phyloP scores from a whole-genome alignment of 768 basidiomycete species.

The Plicaturopsis crispa region DNA sequence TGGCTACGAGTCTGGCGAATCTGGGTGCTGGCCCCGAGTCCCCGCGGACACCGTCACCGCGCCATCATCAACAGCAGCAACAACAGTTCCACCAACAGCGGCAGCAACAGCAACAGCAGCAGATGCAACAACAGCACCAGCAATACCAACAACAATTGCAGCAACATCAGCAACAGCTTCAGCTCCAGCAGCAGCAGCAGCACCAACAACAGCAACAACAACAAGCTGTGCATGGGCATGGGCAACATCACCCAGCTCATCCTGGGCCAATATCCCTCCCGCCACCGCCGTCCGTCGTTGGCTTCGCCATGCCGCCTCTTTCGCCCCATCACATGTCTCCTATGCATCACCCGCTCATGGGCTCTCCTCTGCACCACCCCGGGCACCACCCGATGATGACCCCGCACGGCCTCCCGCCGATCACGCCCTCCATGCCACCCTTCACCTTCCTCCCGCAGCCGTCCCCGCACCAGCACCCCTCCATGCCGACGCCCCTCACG shows the following conservation, averaged over 20 bases:
- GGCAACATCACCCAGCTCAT: slow-evolving; percentile 38
- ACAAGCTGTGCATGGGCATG: too few species aligned
- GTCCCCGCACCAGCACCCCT: slow-evolving; percentile 11
- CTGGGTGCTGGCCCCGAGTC: too few species aligned
- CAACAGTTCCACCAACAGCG: slow-evolving; percentile 4
- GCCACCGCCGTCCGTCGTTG: slow-evolving; percentile 40
- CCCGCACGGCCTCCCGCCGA: slow-evolving; percentile 80
- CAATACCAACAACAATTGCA: too few species aligned
- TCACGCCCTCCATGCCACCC: slow-evolving; percentile 96
- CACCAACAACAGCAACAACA: slow-evolving; percentile 2
- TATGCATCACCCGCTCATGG: slow-evolving; percentile 28
- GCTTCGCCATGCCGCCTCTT: slow-evolving; percentile 29
- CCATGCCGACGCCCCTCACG: slow-evolving; percentile 6
- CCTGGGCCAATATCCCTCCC: slow-evolving; percentile 68
- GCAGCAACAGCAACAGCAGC: slow-evolving; percentile 3
- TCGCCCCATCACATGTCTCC: slow-evolving; percentile 30
- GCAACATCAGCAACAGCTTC: too few species aligned
- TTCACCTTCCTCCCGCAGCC: slow-evolving; percentile 74
- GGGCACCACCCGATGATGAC: slow-evolving; percentile 36
- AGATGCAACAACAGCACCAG: slow-evolving; percentile 5
- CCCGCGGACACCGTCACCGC: not conserved
- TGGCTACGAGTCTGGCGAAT: too few species aligned
- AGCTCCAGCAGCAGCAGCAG: slow-evolving; percentile 2
- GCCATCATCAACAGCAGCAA: slow-evolving; percentile 3
- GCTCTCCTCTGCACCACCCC: slow-evolving; percentile 31